A percentile compares a stretch with the other conserved stretches of the same genome.
phyloP scores from a whole-genome alignment of 164 flowering plant genomes.

The Pachysandra terminalis region DNA sequence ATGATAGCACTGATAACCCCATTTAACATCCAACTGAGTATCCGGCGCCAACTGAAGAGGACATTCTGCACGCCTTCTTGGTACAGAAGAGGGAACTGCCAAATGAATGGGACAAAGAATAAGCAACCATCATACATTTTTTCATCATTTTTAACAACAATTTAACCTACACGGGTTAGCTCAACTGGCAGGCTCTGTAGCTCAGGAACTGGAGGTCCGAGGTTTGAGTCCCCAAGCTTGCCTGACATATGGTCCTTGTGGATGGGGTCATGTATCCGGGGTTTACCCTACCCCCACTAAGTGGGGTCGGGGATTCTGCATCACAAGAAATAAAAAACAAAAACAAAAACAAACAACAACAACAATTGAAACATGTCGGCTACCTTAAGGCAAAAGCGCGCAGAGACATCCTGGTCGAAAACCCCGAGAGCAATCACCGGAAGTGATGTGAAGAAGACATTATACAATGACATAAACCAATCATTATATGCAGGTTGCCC shows the following conservation, averaged over 20 bases:
- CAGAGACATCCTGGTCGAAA: constrained; percentile 55
- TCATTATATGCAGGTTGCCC: constrained; percentile 59
- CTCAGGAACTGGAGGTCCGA: too few species aligned
- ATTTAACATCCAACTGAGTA: constrained; percentile 47
- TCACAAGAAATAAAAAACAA: too few species aligned
- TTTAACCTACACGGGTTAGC: too few species aligned
- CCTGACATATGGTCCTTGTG: too few species aligned
- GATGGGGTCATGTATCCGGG: too few species aligned
- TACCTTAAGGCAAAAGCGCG: constrained; percentile 49
- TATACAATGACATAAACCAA: constrained; percentile 48
- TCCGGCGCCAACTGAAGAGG: constrained; percentile 48
- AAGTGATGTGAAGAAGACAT: too few species aligned
- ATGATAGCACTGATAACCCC: constrained; percentile 32
- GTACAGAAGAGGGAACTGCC: constrained; percentile 54
- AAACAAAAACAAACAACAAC: too few species aligned
- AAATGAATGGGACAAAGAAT: constrained; percentile 1
- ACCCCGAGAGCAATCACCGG: too few species aligned
- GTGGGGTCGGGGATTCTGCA: too few species aligned
- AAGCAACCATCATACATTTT: neutral
- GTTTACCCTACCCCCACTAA: too few species aligned
- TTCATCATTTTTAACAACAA: neutral
- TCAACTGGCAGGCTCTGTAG: too few species aligned
- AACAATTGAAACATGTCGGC: neutral
- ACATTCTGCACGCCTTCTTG: constrained; percentile 56
- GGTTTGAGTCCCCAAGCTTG: too few species aligned